Conservation (phyloP, 2,329 filamentous ascomycete genomes). For the Byssochlamys sp. region DNA sequence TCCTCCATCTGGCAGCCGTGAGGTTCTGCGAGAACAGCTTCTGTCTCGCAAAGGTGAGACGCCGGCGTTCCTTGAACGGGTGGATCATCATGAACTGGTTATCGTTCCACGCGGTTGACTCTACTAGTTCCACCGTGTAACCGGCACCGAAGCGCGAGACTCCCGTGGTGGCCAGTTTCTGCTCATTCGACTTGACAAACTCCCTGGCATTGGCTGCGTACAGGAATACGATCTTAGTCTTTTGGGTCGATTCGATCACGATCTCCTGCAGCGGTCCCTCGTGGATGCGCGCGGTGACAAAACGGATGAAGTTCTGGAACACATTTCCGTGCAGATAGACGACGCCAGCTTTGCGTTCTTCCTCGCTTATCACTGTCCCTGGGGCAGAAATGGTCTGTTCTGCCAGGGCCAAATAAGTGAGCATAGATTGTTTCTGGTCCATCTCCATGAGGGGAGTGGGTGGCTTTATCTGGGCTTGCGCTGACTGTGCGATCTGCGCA, state of each 20-base stretch:
- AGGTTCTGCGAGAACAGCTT: conserved; percentile 27
- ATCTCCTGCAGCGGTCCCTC: conserved; percentile 33
- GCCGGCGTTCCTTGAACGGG: conserved; percentile 29
- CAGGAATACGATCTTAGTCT: conserved; percentile 30
- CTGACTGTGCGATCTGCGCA: background rate
- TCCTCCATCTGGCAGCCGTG: conserved; percentile 25
- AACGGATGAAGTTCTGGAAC: conserved; percentile 16
- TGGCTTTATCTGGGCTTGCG: background rate
- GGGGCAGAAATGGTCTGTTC: background rate
- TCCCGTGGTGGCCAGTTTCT: conserved; percentile 18
- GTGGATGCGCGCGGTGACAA: conserved; percentile 27
- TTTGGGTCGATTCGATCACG: conserved; percentile 20
- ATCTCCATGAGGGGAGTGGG: background rate
- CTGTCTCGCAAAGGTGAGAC: conserved; percentile 32
- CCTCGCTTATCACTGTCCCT: background rate
- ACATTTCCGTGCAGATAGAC: conserved; percentile 17
- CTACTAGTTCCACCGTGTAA: conserved; percentile 19
- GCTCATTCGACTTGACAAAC: conserved; percentile 24
- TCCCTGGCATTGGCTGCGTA: conserved; percentile 25
- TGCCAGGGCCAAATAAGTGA: background rate
- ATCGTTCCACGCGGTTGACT: conserved; percentile 25
- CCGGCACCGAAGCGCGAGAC: conserved; percentile 24
- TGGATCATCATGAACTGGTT: conserved; percentile 27
- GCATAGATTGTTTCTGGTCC: background rate
- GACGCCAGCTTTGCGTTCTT: conserved; percentile 20